A percentile compares a stretch with the other conserved stretches of the same genome.
These are phyloP conservation scores for Grammothele lineata DNA, from an alignment of 768 basidiomycete species.

Conservation along the genomic window DNA sequence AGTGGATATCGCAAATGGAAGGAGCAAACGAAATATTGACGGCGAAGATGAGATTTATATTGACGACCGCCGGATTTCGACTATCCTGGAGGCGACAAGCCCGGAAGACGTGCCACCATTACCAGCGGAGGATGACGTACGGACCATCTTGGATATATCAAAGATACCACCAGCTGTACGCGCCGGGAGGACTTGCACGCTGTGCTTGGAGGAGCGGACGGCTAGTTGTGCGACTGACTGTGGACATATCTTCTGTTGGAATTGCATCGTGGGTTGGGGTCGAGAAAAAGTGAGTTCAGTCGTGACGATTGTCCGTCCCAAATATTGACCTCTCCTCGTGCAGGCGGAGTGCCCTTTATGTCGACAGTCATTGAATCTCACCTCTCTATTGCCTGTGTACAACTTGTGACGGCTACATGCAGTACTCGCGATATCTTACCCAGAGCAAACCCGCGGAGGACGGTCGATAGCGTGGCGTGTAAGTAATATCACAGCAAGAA, in stretches of 20 bases:
- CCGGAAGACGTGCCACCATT: slow-evolving; percentile 50
- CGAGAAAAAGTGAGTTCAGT: slow-evolving; percentile 64
- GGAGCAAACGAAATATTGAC: slow-evolving; percentile 30
- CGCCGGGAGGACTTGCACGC: slow-evolving; percentile 67
- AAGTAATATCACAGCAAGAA: slow-evolving; percentile 20
- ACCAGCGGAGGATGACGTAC: slow-evolving; percentile 65
- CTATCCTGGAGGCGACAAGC: slow-evolving; percentile 46
- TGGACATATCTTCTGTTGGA: slow-evolving; percentile 89
- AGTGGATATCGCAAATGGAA: slow-evolving; percentile 24
- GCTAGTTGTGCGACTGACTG: slow-evolving; percentile 83
- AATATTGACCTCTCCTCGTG: not conserved
- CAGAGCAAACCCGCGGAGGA: slow-evolving; percentile 2
- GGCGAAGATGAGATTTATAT: slow-evolving; percentile 41
- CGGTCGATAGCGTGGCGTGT: slow-evolving; percentile 16
- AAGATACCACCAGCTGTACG: slow-evolving; percentile 49
- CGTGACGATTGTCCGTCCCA: not conserved
- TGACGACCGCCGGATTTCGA: slow-evolving; percentile 58
- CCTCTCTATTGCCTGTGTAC: slow-evolving; percentile 74
- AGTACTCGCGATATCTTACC: not conserved
- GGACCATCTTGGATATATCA: slow-evolving; percentile 59
- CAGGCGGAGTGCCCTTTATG: slow-evolving; percentile 87
- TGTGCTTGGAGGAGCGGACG: slow-evolving; percentile 83
- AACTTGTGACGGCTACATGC: slow-evolving; percentile 51
- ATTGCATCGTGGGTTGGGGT: slow-evolving; percentile 85
- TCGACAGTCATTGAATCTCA: slow-evolving; percentile 68